Base-by-base conservation (phyloP, 441 rosid species). In the Populus hybrid region DNA sequence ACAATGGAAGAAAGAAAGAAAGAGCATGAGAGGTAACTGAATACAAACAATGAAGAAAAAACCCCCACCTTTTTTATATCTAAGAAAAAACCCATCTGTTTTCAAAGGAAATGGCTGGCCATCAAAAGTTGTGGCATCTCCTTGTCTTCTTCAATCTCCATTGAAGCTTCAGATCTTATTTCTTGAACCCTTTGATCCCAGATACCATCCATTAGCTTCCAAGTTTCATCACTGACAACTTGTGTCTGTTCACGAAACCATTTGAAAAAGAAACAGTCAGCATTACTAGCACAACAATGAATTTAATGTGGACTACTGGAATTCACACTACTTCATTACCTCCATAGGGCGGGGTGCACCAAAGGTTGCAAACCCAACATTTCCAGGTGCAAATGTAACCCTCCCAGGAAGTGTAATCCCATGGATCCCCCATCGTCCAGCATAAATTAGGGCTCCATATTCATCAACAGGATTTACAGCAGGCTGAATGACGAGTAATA, bases 351-450 rank as follows among this genome's bases (percentile, higher is more conserved):
- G 95, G 42, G 98, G 94, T 70, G 97, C 95, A 69, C 97, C 99
- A 85, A 94, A 96, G 63, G 97, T 96, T 70, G 94, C 85, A 79
- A 91, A 96, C 35, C 99, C 99, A n/a, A 88, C 87, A 89, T 93
- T 92, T 80, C 99, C 99, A 23, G 99, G 99, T 21, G 98, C 93
- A 88, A 91, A 96, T 30, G 99, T 94, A 61, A 88, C 98, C 86
- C 98, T 89, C 50, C 98, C 99, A 0, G 99, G 98, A 67, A 94
- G 94, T 1, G 94, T 82, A 72, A 90, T 86, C 66, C 98, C 98
- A 67, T 94, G 91, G 77, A 92, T 87, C 70, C 98, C 99, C 99
- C 98, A 96, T 82, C 99, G 87, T 71, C 99, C 98, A 63, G 97
- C 94, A 88, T 93, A 93, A 75, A 96, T 85, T 53, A 94, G 86